Base-by-base conservation (phyloP, 495 filamentous ascomycete genomes). In the Beverwykella pulmonaria region DNA sequence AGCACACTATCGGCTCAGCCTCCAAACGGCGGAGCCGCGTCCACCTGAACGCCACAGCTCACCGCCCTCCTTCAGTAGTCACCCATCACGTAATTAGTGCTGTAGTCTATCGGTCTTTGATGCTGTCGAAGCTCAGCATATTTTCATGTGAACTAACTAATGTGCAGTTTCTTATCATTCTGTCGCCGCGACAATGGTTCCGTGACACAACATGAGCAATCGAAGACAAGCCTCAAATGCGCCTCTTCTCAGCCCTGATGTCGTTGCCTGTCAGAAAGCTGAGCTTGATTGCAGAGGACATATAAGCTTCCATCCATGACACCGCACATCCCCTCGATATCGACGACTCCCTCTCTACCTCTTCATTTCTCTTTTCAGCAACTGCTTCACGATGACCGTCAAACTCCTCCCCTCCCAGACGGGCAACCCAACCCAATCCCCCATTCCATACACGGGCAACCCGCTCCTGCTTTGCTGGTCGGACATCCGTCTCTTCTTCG, bases 371-470 rank as follows among this genome's bases (percentile, higher is more conserved):
- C 12, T 10, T n/a, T 44, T 44, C 20, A 52, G 9, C 4, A 22
- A n/a, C 23, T 19, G 2, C 10, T 25, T 12, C 48, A 10, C 26
- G 1, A 60, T 53, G 55, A 1, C 19, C 6, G 61, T 70, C 6
- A 47, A 47, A 2, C 41, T 70, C 32, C 0, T 62, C 26, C 58
- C 68, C n/a, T 71, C 68, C 7, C 68, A 67, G 23, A 52, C 29
- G 26, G 59, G 57, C 17, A 36, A 22, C 17, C 48, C 23, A 14
- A 29, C 32, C 3, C 26, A 57, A 20, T 25, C 52, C 15, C 65
- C 64, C 10, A 39, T 66, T 22, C 65, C 65, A 7, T 69, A 65
- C 61, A 72, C 70, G 0, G 70, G 65, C 8, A 23, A 30, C 22
- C 65, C 70, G 0, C 29, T 62, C 10, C 30, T 19, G 0, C 66